Conservation (phyloP, 2,329 filamentous ascomycete species). For the Pseudogymnoascus sp. region DNA sequence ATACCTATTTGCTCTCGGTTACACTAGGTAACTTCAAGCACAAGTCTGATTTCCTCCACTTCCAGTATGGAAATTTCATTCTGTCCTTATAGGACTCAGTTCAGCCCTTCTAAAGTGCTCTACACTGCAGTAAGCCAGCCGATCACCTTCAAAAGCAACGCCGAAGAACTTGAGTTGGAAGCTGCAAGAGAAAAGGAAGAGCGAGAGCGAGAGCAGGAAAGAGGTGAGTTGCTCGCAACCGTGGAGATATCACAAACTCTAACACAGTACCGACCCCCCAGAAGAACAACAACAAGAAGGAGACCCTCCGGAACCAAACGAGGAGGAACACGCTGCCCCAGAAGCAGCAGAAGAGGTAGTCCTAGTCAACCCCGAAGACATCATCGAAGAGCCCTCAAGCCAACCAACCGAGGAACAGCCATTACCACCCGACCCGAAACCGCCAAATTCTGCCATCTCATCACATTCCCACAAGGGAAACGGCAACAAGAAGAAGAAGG, state of each 20-base stretch:
- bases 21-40: constrained; percentile 6
- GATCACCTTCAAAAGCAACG: constrained; percentile 19
- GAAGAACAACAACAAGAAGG: constrained; percentile 13
- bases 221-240: not conserved
- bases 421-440: not conserved
- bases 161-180: not conserved
- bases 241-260: not conserved
- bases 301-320: not conserved
- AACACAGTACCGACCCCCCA: not conserved
- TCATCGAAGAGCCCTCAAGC: not conserved
- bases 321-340: not conserved
- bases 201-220: not conserved
- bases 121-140: constrained; percentile 13
- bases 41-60: not conserved
- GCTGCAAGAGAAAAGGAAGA: not conserved
- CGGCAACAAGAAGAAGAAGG: not conserved
- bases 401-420: not conserved
- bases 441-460: not conserved
- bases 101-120: constrained; percentile 11
- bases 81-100: constrained; percentile 24
- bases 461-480: constrained; percentile 7
- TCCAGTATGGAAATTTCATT: constrained; percentile 26
- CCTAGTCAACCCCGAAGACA: not conserved
- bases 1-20: not conserved
- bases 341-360: not conserved